Evolutionary conservation across 257 asterid species (phyloP), one percentile per base, ranked within the genome.

Genomic region (Penstemon newberryi): DNA sequence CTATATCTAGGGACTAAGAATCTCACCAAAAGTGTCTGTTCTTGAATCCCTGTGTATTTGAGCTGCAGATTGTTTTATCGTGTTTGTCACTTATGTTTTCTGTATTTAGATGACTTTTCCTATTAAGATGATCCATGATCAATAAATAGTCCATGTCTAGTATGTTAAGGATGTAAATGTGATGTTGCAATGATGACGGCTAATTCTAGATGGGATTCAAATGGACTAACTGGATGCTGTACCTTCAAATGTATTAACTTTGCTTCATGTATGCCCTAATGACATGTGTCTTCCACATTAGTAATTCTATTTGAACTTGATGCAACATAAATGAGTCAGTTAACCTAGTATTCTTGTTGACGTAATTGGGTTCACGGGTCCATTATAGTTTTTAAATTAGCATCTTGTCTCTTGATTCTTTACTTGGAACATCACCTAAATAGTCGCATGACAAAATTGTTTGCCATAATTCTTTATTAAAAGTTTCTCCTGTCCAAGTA

Each of bases 351-450:
- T 12, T 59, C 19, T 12, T 15, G 19, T 51, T 10, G 63, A 52
- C 6, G 8, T 65, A 56, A 33, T 47, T 37, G 50, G 59, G 52
- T 59, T 72, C 33, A 9, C 15, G 56, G 39, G 57, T 56, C 25
- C 56, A 13, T 40, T 63, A 70, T 25, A 25, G 33, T 25, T 25
- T 25, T 25, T 25, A 2, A 25, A 25, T 1, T 1, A 25, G 33
- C 68, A 63, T 66, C 19, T 56, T 13, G 41, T 75, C 42, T 60
- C 36, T 19, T 52, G 60, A 58, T 71, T 65, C 45, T 37, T 73
- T 54, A 51, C 57, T 44, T 60, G 53, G 60, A 56, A 49, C 66
- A 73, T 65, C 37, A 10, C 18, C 56, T 54, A 10, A 38, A 13
- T 15, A 41, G 54, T 68, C 59, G 40, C 41, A 11, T 25, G 46